Evolutionary conservation across 2,329 filamentous ascomycete species (phyloP), one percentile per base, ranked within the genome.

Genomic region (Neobulgaria alba): DNA sequence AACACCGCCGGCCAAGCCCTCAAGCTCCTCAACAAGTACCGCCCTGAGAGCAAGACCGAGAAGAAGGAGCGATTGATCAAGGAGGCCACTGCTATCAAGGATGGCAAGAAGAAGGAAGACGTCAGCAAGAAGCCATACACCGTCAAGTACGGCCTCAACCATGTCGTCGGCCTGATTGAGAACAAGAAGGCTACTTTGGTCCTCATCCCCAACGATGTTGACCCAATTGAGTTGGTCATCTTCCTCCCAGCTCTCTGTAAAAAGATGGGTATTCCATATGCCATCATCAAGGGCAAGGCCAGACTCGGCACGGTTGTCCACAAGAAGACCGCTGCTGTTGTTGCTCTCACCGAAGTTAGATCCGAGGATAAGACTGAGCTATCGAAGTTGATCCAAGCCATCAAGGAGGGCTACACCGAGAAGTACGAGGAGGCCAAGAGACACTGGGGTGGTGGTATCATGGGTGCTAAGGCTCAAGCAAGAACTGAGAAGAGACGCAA

Each of bases 41-140:
- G 90, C 62, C 92, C 92, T 57, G 92, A 98, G 80, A 93, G 86
- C 70, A 96, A 95, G 82, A 74, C 77, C 61, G 90, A 96, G 83
- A 98, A 98, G 87, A 98, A 96, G 82, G 93, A 98, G 77, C 88
- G 92, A 73, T 78, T 98, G 55, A 80, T 85, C 68, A 88, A 95
- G 79, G 92, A 98, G 80, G 92, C 93, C 54, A 95, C 89, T 61
- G 93, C 92, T 63, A 80, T 98, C 67, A 82, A 88, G 67, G 89
- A 96, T 71, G 92, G 93, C 70, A 95, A 96, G 85, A 98, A 96
- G 85, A 96, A 96, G 85, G 93, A 98, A 79, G 89, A 95, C 63
- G 90, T 94, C 67, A 86, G 79, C 84, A 96, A 96, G 87, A 98
- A 98, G 85, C 92, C 92, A 63, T 98, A 95, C 73, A 74, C 84